Base-by-base conservation (phyloP, 2,329 filamentous ascomycete genomes). In the Cladosporium colombiae region DNA sequence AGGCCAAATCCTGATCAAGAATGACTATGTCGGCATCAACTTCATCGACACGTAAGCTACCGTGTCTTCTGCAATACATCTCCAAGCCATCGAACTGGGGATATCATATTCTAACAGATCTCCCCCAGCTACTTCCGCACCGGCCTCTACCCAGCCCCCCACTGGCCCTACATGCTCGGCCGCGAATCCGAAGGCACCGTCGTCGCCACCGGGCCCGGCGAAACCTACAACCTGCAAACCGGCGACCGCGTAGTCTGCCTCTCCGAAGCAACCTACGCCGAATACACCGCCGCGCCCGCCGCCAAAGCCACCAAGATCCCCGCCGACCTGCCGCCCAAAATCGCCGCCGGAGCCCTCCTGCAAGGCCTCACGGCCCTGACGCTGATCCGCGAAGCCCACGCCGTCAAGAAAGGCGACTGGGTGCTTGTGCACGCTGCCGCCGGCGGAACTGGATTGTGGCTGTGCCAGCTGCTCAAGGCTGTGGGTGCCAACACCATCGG, bases 301-400 rank as follows among this genome's bases (percentile, higher is more conserved):
- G 75, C 76, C 7, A 84, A 84, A 67, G 83, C 87, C 0, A 78
- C 90, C 67, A 84, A 85, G 67, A 80, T 96, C 3, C 92, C 92
- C 0, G 81, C 84, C 0, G 83, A 78, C 0, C 76, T 96, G 50
- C 74, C 81, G 1, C 83, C 85, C 1, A 86, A 90, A 56, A 79
- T 86, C 6, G 90, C 88, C 8, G 88, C 89, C 40, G 91, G 91
- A 0, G 82, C 86, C 0, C 79, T 92, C n/a, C 81, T 96, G 11
- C 93, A 96, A 76, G 93, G 91, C 1, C 81, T 97, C 44, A 97
- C 93, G 1, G 92, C 92, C 0, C 82, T 95, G 71, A 91, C 91
- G 0, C 83, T 97, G 33, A 86, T 92, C 66, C 86, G 89, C 65
- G 92, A 96, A 76, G 86, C 90, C 4, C 83, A 90, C 69, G 74